Conservation (phyloP, 768 basidiomycete species). For the Pleurotus platypus region DNA sequence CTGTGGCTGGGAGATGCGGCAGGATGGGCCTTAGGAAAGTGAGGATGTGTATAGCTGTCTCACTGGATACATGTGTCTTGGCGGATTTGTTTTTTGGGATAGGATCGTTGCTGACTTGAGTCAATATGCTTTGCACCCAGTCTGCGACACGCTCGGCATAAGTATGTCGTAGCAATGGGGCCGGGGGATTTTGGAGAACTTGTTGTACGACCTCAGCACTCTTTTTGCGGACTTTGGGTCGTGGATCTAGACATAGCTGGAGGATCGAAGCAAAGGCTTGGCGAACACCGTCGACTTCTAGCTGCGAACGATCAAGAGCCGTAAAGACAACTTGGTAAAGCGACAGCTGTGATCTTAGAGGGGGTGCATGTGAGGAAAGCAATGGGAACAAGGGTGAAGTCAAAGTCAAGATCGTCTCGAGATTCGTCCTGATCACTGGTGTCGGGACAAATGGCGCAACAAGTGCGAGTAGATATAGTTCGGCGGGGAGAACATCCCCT, state of each 20-base stretch:
- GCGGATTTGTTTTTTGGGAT: conserved; percentile 55
- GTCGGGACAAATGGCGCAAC: conserved; percentile 73
- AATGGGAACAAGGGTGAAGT: conserved; percentile 78
- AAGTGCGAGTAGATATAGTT: conserved; percentile 79
- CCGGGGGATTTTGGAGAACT: conserved; percentile 70
- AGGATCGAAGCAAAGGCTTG: conserved; percentile 85
- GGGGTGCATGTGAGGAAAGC: conserved; percentile 62
- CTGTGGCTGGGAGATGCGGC: conserved; percentile 59
- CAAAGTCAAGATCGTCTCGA: conserved; percentile 65
- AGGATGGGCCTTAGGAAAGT: conserved; percentile 67
- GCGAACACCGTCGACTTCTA: conserved; percentile 65
- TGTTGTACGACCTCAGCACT: conserved; percentile 85
- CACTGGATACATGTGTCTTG: conserved; percentile 56
- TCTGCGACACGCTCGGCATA: conserved; percentile 80
- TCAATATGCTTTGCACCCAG: conserved; percentile 68
- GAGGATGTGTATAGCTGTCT: conserved; percentile 76
- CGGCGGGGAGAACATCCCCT: conserved; percentile 77
- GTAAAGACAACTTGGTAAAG: conserved; percentile 68
- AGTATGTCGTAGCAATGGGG: conserved; percentile 77
- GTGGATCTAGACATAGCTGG: conserved; percentile 77
- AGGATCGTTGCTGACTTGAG: conserved; percentile 60
- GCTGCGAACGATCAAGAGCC: conserved; percentile 66
- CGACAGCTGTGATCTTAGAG: conserved; percentile 82
- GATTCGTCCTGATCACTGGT: conserved; percentile 78
- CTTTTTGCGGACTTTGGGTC: conserved; percentile 92